Base-by-base conservation (phyloP, 352 stramenopile genomes). In the Pythium brassicae region DNA sequence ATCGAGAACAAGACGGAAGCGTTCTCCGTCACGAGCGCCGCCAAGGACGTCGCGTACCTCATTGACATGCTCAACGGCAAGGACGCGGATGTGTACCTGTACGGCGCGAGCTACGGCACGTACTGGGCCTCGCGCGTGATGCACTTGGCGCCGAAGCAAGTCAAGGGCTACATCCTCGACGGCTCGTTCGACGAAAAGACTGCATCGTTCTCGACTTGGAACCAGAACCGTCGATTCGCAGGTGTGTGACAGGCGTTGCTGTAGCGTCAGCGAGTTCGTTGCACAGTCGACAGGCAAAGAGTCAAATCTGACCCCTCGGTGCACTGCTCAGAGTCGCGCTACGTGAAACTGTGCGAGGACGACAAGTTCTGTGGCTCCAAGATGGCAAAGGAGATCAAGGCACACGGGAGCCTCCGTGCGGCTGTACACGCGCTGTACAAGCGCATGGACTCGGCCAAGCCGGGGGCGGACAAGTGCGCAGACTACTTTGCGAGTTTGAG, bases 1-100 rank as follows among this genome's bases (percentile, higher is more conserved):
- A 73, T 89, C 53, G 76, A 84, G 53, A 83, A 84, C 44, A 72
- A 89, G 50, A 83, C 76, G 4, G 66, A 68, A 1, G 78, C 76
- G 4, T 89, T 83, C 52, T 89, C 78, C 0, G 69, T 89, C 19
- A 89, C 78, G 20, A 63, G 50, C 50, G 57, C 57, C 17, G 57
- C 57, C 3, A 63, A 58, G 23, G 57, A 63, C 39, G 17, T 63
- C 4, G 17, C 5, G 50, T 52, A 48, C 27, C 50, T 63, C 27
- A 37, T 59, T 4, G 50, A 52, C 27, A 27, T 23, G 20, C 25
- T 63, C 2, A 34, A 63, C 39, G 19, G 26, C 5, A 42, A 43
- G 3, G 37, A 50, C 20, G 20, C 27, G 2, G 55, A 71, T 4
- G 45, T 55, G 12, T 68, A 57, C 32, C 34, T 71, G 14, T 71